A percentile compares a stretch with the other conserved stretches of the same genome.
phyloP scores from a whole-genome alignment of 495 filamentous ascomycete genomes.

The Podospora conica region DNA sequence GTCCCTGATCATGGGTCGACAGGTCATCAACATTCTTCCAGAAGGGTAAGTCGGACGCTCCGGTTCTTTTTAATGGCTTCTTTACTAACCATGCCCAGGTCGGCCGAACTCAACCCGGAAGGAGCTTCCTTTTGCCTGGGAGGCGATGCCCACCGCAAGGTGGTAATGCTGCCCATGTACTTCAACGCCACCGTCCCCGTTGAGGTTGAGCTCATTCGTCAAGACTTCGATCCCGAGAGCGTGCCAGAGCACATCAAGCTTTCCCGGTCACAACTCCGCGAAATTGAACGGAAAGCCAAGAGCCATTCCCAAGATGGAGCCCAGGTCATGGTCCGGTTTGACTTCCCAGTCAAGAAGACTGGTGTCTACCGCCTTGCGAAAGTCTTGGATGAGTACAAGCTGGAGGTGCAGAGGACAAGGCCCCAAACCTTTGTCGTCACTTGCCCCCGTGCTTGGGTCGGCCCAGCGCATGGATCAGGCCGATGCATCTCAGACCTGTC shows the following conservation, averaged over 20 bases:
- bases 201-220: conserved; percentile 74
- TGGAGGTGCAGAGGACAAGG: conserved; percentile 72
- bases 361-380: conserved; percentile 78
- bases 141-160: conserved; percentile 38
- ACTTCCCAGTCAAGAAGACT: conserved; percentile 66
- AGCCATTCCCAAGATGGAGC: conserved; percentile 44
- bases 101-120: conserved; percentile 79
- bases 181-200: conserved; percentile 90
- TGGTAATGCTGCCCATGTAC: conserved; percentile 69
- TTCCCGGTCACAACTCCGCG: conserved; percentile 48
- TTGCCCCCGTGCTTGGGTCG: conserved; percentile 74
- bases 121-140: conserved; percentile 71
- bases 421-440: conserved; percentile 74
- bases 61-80: background rate
- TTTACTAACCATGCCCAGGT: conserved; percentile 45
- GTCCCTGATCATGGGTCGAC: conserved; percentile 87
- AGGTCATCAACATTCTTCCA: conserved; percentile 93
- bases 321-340: conserved; percentile 46
- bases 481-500: conserved; percentile 81
- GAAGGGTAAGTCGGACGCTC: conserved; percentile 63
- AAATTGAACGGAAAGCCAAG: conserved; percentile 51
- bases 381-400: conserved; percentile 85
- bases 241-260: conserved; percentile 72
- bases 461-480: conserved; percentile 54
- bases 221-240: conserved; percentile 68